These are phyloP conservation scores for Dactylellina leptospora DNA, from an alignment of 2,329 filamentous ascomycete genomes.

Conservation along the genomic window DNA sequence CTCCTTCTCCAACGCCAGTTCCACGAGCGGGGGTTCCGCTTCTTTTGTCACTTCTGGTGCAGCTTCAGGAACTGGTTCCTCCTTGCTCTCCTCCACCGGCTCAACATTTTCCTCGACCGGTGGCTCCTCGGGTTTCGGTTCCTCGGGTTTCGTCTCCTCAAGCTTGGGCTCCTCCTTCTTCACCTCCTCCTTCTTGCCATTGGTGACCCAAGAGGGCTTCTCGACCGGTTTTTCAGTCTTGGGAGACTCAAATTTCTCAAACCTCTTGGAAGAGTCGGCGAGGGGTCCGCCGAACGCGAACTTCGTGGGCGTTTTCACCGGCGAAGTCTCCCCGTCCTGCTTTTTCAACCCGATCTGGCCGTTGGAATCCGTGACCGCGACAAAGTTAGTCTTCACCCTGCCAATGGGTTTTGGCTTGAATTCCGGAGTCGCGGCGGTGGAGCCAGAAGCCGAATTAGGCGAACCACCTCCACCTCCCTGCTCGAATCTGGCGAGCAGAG, in stretches of 20 bases:
- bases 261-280: conserved; percentile 38
- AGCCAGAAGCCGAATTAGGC: conserved; percentile 23
- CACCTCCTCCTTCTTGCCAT: conserved; percentile 27
- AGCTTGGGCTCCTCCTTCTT: conserved; percentile 18
- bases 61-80: conserved; percentile 24
- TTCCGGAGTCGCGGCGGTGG: conserved; percentile 52
- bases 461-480: conserved; percentile 53
- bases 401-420: conserved; percentile 55
- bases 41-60: conserved; percentile 31
- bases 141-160: conserved; percentile 12
- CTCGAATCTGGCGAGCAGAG: conserved; percentile 56
- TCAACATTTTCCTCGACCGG: conserved; percentile 8
- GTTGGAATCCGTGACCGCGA: conserved; percentile 54
- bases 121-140: conserved; percentile 34
- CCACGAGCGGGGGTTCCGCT: conserved; percentile 21
- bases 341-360: conserved; percentile 54
- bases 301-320: conserved; percentile 48
- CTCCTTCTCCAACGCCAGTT: conserved; percentile 23
- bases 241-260: conserved; percentile 51
- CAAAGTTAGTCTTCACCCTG: conserved; percentile 56
- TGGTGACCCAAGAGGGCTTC: conserved; percentile 9
- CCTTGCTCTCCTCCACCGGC: conserved; percentile 13
- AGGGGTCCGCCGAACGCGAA: conserved; percentile 48
- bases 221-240: conserved; percentile 29
- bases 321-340: conserved; percentile 44